A percentile compares a stretch with the other conserved stretches of the same genome.
Conservation (phyloP, 1,139 yeast genomes). For the Saccharomyces hybrid region DNA sequence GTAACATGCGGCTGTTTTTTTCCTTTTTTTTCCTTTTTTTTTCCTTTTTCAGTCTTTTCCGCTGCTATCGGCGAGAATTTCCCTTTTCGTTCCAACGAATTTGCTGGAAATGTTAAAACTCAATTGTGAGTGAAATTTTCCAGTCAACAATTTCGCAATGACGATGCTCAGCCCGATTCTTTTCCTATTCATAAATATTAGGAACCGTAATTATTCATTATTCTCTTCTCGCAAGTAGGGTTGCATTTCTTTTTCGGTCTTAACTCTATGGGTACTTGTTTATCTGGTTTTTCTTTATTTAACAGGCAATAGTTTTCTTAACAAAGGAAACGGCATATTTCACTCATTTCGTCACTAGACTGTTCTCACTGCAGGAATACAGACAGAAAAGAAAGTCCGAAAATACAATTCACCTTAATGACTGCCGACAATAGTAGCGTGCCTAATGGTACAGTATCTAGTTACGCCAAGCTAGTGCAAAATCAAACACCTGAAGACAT, state of each 20-base stretch:
- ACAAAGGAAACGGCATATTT: not conserved
- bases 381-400: not conserved
- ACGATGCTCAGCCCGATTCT: not conserved
- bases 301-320: not conserved
- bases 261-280: not conserved
- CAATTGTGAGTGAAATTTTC: not conserved
- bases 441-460: not conserved
- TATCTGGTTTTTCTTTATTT: not conserved
- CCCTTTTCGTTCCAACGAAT: not conserved
- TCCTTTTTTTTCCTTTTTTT: not conserved
- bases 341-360: not conserved
- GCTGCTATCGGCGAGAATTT: not conserved
- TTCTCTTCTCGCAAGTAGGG: not conserved
- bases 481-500: conserved; percentile 44
- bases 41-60: not conserved
- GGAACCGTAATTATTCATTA: not conserved
- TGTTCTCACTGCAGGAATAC: not conserved
- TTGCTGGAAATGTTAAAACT: not conserved
- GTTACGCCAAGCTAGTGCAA: conserved; percentile 48
- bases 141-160: not conserved
- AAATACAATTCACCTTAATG: not conserved
- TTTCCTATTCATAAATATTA: not conserved
- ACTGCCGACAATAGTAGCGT: not conserved
- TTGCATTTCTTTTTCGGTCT: not conserved
- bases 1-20: not conserved